Conservation (phyloP, 495 filamentous ascomycete genomes). For the Glutinoglossum americanum region DNA sequence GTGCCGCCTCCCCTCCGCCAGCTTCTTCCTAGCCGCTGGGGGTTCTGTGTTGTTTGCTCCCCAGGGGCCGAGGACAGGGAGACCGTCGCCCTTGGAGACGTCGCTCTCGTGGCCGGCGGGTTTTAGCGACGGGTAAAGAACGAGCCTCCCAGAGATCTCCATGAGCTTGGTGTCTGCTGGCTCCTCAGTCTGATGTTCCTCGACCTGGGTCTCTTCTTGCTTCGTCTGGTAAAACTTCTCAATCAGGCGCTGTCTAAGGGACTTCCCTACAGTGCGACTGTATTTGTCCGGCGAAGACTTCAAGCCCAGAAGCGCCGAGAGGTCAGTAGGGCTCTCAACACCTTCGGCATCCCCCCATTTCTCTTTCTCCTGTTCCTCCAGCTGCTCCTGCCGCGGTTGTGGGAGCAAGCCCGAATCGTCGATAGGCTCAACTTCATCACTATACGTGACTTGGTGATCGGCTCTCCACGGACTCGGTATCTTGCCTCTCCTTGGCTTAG, state of each 20-base stretch:
- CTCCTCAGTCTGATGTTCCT: too few relatives aligned
- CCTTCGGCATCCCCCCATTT: background rate
- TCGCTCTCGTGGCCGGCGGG: background rate
- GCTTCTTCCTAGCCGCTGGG: background rate
- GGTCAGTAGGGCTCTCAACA: background rate
- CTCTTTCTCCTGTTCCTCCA: background rate
- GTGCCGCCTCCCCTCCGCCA: background rate
- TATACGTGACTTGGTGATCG: conserved; percentile 15
- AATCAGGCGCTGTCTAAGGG: background rate
- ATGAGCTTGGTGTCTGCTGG: background rate
- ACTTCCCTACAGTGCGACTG: background rate
- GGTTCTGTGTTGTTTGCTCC: background rate
- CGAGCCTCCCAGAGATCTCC: background rate
- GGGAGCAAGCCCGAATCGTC: background rate
- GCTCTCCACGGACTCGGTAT: conserved; percentile 24
- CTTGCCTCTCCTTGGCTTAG: conserved; percentile 18
- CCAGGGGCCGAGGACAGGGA: background rate
- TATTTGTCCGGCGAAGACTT: background rate
- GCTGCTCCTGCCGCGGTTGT: background rate
- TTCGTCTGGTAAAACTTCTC: background rate
- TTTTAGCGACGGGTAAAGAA: background rate
- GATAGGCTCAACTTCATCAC: background rate
- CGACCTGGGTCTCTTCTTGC: background rate
- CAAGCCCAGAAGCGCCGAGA: background rate
- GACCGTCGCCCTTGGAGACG: background rate